Conservation (phyloP, 2,329 filamentous ascomycete genomes). For the Coniochaeta sp. region DNA sequence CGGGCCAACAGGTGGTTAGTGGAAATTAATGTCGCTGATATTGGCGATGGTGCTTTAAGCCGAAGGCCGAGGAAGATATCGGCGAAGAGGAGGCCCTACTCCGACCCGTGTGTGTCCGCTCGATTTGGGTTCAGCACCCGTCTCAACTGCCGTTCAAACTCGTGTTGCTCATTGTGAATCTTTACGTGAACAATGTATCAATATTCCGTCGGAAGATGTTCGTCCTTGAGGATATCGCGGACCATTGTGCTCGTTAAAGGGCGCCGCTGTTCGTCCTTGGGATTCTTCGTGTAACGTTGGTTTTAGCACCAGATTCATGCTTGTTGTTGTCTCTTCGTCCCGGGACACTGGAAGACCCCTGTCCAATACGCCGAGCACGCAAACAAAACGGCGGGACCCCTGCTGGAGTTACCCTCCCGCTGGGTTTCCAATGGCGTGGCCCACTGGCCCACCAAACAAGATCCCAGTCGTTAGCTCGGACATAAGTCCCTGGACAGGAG, state of each 20-base stretch:
- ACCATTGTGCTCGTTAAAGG: too few species aligned
- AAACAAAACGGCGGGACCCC: conserved; percentile 11
- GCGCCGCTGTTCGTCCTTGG: background rate
- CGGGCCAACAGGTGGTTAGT: background rate
- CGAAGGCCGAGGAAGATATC: background rate
- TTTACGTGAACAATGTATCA: background rate
- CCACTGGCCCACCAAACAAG: background rate
- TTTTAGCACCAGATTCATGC: background rate
- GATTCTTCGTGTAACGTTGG: background rate
- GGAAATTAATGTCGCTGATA: background rate
- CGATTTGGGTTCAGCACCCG: background rate
- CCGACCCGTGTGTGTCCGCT: background rate
- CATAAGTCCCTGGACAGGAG: conserved; percentile 6
- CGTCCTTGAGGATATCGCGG: background rate
- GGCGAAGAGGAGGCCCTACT: background rate
- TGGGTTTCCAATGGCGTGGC: conserved; percentile 4
- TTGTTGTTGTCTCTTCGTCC: background rate
- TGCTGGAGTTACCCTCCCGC: conserved; percentile 7
- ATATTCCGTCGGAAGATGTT: background rate
- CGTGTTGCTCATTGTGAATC: background rate
- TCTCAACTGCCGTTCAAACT: background rate
- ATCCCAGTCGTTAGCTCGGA: background rate
- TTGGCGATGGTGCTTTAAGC: background rate
- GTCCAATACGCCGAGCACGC: conserved; percentile 14
- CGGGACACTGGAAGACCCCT: conserved; percentile 7